Conservation (phyloP, 1,139 yeast species). For the Pichia sp. region DNA sequence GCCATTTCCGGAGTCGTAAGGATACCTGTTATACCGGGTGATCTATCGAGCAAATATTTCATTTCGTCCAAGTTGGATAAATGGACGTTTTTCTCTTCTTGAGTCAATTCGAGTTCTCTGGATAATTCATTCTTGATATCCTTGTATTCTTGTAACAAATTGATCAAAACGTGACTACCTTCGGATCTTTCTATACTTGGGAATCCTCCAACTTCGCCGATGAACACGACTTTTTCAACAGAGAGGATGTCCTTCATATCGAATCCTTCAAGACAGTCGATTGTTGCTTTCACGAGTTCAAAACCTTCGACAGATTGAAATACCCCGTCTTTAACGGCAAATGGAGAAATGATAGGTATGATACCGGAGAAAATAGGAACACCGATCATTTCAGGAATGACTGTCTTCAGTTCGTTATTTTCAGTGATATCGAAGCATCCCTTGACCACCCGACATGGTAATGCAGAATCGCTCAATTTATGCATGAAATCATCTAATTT, state of each 20-base stretch:
- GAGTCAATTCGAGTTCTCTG: constrained; percentile 47
- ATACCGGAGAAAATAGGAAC: constrained; percentile 40
- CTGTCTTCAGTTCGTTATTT: constrained; percentile 19
- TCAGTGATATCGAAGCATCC: constrained; percentile 34
- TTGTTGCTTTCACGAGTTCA: constrained; percentile 36
- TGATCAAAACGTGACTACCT: constrained; percentile 86
- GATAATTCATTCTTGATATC: constrained; percentile 62
- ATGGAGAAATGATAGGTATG: constrained; percentile 63
- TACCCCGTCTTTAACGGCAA: constrained; percentile 44
- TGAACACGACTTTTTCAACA: constrained; percentile 75
- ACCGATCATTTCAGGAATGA: constrained; percentile 36
- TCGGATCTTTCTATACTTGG: constrained; percentile 82
- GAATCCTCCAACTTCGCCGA: constrained; percentile 85
- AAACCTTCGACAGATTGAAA: constrained; percentile 37
- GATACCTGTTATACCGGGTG: constrained; percentile 48
- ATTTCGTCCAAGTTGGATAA: constrained; percentile 53
- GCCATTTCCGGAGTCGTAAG: constrained; percentile 51
- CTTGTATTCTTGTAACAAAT: constrained; percentile 77
- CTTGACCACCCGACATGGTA: constrained; percentile 32
- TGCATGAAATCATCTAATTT: constrained; percentile 18
- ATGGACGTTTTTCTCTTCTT: constrained; percentile 48
- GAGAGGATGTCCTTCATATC: constrained; percentile 38
- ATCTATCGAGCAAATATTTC: constrained; percentile 45
- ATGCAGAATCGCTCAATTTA: constrained; percentile 16
- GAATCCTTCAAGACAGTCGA: constrained; percentile 29